Evolutionary conservation across 371 early-diverging fungal species (phyloP).

Genomic region (Mortierella sp.): DNA sequence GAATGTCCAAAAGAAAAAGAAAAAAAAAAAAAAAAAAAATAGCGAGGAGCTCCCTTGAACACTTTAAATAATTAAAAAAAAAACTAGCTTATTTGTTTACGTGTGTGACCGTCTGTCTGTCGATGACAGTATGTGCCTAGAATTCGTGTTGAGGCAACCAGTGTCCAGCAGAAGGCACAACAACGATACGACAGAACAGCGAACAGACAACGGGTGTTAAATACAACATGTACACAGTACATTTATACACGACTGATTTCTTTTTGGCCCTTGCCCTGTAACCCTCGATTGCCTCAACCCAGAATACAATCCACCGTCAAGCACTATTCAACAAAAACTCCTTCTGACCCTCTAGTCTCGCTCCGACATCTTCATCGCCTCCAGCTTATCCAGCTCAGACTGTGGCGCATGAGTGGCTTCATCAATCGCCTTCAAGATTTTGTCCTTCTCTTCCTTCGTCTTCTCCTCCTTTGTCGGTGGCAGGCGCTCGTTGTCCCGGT

Average conservation of each 20-base stretch:
- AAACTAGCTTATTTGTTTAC: no score
- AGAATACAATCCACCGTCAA: neutral
- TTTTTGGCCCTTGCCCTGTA: neutral
- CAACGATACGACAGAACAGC: no score
- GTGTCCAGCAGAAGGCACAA: no score
- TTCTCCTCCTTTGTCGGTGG: slow-evolving; percentile 82
- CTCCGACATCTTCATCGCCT: slow-evolving; percentile 45
- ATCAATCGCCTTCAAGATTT: slow-evolving; percentile 63
- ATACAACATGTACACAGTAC: neutral
- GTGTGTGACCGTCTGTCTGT: neutral
- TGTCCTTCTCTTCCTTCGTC: slow-evolving; percentile 59
- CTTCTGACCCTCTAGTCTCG: neutral
- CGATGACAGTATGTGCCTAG: slow-evolving; percentile 2
- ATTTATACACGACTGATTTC: neutral
- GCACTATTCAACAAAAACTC: neutral
- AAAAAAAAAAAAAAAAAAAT: neutral
- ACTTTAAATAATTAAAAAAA: no score
- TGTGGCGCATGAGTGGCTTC: slow-evolving; percentile 56
- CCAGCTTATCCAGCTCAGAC: slow-evolving; percentile 44
- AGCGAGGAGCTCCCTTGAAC: no score
- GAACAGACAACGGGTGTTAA: no score
- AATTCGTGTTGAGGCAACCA: no score
- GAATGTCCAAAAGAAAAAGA: slow-evolving; percentile 30
- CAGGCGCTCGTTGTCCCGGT: slow-evolving; percentile 91
- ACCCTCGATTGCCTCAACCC: no score